Evolutionary conservation across 2,329 filamentous ascomycete genomes (phyloP).

Genomic region (Epichloe coenophiala): DNA sequence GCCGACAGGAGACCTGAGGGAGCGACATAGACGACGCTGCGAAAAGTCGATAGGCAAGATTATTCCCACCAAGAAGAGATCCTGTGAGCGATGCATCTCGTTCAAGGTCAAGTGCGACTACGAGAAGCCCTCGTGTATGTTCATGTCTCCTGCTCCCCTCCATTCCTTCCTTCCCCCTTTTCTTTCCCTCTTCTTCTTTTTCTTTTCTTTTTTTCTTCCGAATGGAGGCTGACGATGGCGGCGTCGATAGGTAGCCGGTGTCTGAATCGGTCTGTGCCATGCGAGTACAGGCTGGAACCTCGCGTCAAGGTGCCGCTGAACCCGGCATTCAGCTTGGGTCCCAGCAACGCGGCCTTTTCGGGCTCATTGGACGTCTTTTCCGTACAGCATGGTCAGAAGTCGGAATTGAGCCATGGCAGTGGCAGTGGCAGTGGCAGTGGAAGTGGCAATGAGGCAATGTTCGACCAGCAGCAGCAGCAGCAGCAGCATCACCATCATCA

Average conservation of each 20-base stretch:
- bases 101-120: slow-evolving; percentile 8
- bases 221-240: not conserved
- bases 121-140: slow-evolving; percentile 5
- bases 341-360: slow-evolving; percentile 2
- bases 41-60: slow-evolving; percentile 7
- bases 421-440: not conserved
- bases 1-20: slow-evolving; percentile 4
- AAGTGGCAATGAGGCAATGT: not conserved
- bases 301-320: slow-evolving; percentile 7
- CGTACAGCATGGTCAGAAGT: not conserved
- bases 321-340: slow-evolving; percentile 5
- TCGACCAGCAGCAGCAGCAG: not conserved
- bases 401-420: not conserved
- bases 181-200: too few relatives aligned
- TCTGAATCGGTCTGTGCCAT: slow-evolving; percentile 4
- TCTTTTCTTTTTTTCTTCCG: too few relatives aligned
- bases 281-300: slow-evolving; percentile 6
- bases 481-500: not conserved
- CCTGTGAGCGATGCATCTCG: slow-evolving; percentile 7
- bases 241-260: slow-evolving; percentile 2
- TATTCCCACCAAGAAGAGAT: slow-evolving; percentile 7
- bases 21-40: slow-evolving; percentile 6
- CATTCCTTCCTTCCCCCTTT: not conserved
- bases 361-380: slow-evolving; percentile 5
- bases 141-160: not conserved